Conservation (phyloP, 2,329 filamentous ascomycete species). For the Fusarium mexicanum region DNA sequence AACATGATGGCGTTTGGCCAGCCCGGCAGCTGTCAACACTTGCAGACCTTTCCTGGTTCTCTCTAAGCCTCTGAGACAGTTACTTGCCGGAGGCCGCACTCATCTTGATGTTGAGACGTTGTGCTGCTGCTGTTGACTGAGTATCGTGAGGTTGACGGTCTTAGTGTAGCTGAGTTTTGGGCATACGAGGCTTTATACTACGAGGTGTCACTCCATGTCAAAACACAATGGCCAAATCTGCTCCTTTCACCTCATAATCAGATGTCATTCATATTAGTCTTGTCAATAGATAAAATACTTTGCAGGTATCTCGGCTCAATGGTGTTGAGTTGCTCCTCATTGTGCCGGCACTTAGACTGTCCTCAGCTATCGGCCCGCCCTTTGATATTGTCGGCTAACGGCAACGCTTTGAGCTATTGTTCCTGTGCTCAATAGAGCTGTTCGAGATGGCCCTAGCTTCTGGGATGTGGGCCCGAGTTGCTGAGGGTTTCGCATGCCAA, state of each 20-base stretch:
- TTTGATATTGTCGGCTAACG: conserved; percentile 23
- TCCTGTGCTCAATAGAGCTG: neutral
- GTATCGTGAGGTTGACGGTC: conserved; percentile 1
- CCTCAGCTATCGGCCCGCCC: neutral
- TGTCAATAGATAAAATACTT: neutral
- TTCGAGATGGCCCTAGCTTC: neutral
- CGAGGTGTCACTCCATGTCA: neutral
- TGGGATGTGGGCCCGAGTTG: neutral
- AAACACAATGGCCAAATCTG: neutral
- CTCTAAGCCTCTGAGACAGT: neutral
- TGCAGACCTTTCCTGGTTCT: neutral
- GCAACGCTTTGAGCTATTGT: neutral
- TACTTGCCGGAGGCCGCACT: neutral
- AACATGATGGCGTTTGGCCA: neutral
- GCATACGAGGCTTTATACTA: neutral
- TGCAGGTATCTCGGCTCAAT: neutral
- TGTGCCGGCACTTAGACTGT: neutral
- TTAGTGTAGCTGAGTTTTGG: conserved; percentile 3
- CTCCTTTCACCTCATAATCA: neutral
- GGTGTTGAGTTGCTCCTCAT: neutral
- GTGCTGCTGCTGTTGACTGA: neutral
- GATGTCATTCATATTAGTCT: neutral
- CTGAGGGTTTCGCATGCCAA: neutral
- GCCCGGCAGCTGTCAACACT: neutral
- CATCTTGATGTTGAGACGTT: neutral